phyloP scores from a whole-genome alignment of 208 protist species.

The Trypanosoma rangeli region DNA sequence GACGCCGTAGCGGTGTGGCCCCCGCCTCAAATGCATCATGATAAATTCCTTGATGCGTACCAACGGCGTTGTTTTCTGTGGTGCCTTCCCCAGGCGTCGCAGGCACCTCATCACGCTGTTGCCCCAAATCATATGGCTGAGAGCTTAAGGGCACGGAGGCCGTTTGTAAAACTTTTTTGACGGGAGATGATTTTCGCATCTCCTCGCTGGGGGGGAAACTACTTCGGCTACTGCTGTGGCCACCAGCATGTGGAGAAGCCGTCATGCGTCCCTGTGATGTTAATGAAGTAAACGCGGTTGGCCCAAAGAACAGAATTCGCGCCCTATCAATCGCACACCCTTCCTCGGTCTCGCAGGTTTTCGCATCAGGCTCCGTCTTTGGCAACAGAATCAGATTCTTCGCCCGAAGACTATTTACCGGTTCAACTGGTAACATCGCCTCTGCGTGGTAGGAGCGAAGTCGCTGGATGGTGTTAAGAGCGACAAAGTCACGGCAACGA shows the following conservation, averaged over 20 bases:
- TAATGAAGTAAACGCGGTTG: constrained; percentile 54
- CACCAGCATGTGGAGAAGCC: constrained; percentile 40
- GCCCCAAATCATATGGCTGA: neutral
- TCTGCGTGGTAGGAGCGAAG: constrained; percentile 71
- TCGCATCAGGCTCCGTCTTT: constrained; percentile 52
- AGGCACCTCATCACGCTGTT: neutral
- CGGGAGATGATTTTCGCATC: neutral
- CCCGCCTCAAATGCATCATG: constrained; percentile 7
- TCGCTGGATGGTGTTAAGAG: constrained; percentile 80
- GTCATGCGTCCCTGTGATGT: constrained; percentile 56
- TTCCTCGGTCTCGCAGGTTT: constrained; percentile 42
- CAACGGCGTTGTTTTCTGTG: neutral
- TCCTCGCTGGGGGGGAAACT: neutral
- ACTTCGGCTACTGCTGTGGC: constrained; percentile 21
- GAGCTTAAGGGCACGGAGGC: neutral
- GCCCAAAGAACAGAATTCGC: constrained; percentile 64
- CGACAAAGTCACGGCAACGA: constrained; percentile 76
- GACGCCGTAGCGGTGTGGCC: constrained; percentile 17
- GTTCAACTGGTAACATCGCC: constrained; percentile 47
- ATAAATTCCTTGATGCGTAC: neutral
- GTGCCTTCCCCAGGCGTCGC: neutral
- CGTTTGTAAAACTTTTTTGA: neutral
- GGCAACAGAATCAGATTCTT: constrained; percentile 68
- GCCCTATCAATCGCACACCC: constrained; percentile 66
- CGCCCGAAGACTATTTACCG: constrained; percentile 56